phyloP scores from a whole-genome alignment of 805 yeast species.

The Metschnikowia similis region DNA sequence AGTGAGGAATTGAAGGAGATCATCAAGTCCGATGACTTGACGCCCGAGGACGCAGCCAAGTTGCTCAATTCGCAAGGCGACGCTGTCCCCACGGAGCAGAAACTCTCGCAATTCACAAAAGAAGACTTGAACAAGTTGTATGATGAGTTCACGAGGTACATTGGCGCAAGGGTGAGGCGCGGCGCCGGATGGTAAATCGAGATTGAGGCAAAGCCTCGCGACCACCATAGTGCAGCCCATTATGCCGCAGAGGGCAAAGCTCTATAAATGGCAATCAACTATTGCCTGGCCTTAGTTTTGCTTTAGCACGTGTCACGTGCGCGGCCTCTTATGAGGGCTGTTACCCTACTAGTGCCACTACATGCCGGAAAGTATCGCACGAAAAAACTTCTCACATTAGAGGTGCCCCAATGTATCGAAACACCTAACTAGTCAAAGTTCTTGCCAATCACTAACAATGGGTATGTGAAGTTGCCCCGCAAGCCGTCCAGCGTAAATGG shows the following conservation, averaged over 20 bases:
- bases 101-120: slow-evolving; percentile 27
- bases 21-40: slow-evolving; percentile 11
- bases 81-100: slow-evolving; percentile 12
- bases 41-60: slow-evolving; percentile 16
- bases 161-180: slow-evolving; percentile 60
- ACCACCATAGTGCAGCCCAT: too few species aligned
- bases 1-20: slow-evolving; percentile 11
- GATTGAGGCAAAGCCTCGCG: too few species aligned
- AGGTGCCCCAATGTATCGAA: slow-evolving; percentile 9
- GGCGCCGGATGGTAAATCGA: slow-evolving; percentile 22
- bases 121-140: slow-evolving; percentile 52
- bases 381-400: slow-evolving; percentile 14
- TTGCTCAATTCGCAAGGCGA: slow-evolving; percentile 5
- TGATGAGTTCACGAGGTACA: slow-evolving; percentile 62
- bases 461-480: slow-evolving; percentile 9
- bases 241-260: background rate
- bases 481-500: background rate
- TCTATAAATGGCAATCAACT: background rate
- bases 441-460: slow-evolving; percentile 19
- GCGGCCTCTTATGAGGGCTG: slow-evolving; percentile 10
- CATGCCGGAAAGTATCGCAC: slow-evolving; percentile 13
- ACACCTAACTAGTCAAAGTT: slow-evolving; percentile 7
- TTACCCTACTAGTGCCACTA: slow-evolving; percentile 8
- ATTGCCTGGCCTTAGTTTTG: background rate
- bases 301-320: slow-evolving; percentile 10